Conservation (phyloP, 148 eudicot genomes). For the Vaccinium corymbosum region DNA sequence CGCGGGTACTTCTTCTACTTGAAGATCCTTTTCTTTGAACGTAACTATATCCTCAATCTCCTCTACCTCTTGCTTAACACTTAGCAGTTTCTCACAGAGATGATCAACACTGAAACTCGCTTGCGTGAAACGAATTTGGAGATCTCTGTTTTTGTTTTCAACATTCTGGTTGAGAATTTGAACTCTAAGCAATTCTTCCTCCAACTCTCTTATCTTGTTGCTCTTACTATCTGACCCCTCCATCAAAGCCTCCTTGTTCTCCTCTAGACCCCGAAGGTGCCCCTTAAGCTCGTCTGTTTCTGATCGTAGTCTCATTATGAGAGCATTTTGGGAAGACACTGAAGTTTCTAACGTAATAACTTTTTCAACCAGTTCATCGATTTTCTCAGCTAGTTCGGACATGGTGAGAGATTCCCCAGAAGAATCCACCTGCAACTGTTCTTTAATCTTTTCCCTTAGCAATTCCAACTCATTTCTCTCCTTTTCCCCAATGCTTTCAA, state of each 20-base stretch:
- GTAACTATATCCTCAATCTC: constrained; percentile 23
- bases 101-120: constrained; percentile 49
- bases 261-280: constrained; percentile 46
- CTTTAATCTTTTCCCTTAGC: constrained; percentile 37
- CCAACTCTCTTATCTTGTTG: constrained; percentile 46
- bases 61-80: constrained; percentile 46
- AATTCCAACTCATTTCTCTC: constrained; percentile 27
- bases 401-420: constrained; percentile 42
- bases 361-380: constrained; percentile 65
- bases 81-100: constrained; percentile 50
- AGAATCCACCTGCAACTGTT: constrained; percentile 27
- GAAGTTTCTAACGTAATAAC: constrained; percentile 52
- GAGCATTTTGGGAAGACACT: constrained; percentile 53
- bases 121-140: constrained; percentile 37
- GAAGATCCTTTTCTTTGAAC: constrained; percentile 22
- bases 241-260: constrained; percentile 38
- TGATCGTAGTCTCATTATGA: constrained; percentile 49
- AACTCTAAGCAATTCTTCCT: constrained; percentile 47
- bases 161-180: constrained; percentile 38
- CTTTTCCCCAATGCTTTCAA: constrained; percentile 21
- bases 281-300: constrained; percentile 47
- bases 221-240: constrained; percentile 29
- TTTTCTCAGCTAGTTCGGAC: constrained; percentile 67
- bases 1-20: not conserved
- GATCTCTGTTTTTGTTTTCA: constrained; percentile 31